These are phyloP conservation scores for Pythium aquatile DNA, from an alignment of 352 stramenopile species.

Conservation along the genomic window DNA sequence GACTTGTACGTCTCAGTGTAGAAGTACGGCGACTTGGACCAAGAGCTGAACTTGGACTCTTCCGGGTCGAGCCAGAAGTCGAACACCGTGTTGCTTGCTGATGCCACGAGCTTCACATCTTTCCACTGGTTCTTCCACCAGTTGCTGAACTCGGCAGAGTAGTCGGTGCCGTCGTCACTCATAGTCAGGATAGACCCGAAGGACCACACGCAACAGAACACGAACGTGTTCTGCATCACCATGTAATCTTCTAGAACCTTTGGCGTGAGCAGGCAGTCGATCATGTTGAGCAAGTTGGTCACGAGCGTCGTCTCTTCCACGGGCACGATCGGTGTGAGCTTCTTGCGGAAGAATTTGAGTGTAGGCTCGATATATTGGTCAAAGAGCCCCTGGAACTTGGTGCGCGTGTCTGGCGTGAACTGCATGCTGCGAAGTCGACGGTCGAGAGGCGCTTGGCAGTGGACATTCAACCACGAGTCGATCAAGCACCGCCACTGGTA, in stretches of 20 bases:
- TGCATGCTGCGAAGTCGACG: conserved; percentile 72
- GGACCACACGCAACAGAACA: conserved; percentile 95
- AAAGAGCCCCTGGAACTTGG: conserved; percentile 88
- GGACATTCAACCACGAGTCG: conserved; percentile 88
- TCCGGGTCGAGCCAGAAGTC: conserved; percentile 96
- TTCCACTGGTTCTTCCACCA: conserved; percentile 97
- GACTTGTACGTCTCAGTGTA: conserved; percentile 89
- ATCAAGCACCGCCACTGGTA: conserved; percentile 96
- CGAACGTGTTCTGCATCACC: conserved; percentile 92
- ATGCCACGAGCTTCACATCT: conserved; percentile 93
- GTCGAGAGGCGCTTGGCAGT: conserved; percentile 61
- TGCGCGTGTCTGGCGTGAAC: conserved; percentile 71
- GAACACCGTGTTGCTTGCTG: conserved; percentile 94
- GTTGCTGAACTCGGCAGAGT: conserved; percentile 93
- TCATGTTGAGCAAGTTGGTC: conserved; percentile 93
- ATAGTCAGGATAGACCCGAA: conserved; percentile 92
- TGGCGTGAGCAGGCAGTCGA: conserved; percentile 88
- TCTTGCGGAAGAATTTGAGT: conserved; percentile 94
- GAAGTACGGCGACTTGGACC: conserved; percentile 95
- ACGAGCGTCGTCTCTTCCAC: conserved; percentile 94
- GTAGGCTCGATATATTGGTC: conserved; percentile 91
- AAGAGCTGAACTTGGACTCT: conserved; percentile 91
- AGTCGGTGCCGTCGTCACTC: conserved; percentile 94
- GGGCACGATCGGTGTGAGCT: conserved; percentile 88
- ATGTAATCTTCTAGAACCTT: conserved; percentile 72